phyloP scores from a whole-genome alignment of 176 grass and related monocot genomes.

The Musa troglodytarum region DNA sequence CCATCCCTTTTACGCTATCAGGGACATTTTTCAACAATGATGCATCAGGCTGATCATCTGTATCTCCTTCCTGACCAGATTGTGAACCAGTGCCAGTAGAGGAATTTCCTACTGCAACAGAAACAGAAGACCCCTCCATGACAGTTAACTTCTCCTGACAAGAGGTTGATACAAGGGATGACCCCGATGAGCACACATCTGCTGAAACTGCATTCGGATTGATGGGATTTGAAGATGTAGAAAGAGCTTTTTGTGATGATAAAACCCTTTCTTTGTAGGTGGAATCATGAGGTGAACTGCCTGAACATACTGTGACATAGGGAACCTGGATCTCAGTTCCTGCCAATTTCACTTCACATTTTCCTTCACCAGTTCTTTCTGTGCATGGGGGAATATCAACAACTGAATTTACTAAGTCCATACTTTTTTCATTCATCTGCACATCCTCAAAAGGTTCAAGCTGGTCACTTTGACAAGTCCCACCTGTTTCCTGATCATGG shows the following conservation, averaged over 20 bases:
- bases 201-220: slow-evolving; percentile 18
- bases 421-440: background rate
- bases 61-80: background rate
- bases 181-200: background rate
- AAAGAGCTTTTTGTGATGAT: slow-evolving; percentile 16
- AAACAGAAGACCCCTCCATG: slow-evolving; percentile 7
- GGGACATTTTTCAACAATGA: background rate
- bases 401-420: background rate
- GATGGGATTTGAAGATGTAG: slow-evolving; percentile 13
- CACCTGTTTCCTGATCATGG: slow-evolving; percentile 12
- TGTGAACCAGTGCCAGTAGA: slow-evolving; percentile 17
- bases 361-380: slow-evolving; percentile 8
- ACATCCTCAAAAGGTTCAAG: slow-evolving; percentile 8
- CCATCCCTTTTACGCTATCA: background rate
- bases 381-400: background rate
- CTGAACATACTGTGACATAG: slow-evolving; percentile 11
- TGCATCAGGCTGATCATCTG: background rate
- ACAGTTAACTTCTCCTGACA: background rate
- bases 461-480: background rate
- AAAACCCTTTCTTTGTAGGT: slow-evolving; percentile 16
- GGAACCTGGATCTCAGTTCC: slow-evolving; percentile 8
- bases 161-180: background rate
- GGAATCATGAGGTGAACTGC: slow-evolving; percentile 12
- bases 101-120: background rate
- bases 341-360: slow-evolving; percentile 6